Evolutionary conservation across 108 stramenopile genomes (phyloP).

Genomic region (Stephanodiscus triporus): DNA sequence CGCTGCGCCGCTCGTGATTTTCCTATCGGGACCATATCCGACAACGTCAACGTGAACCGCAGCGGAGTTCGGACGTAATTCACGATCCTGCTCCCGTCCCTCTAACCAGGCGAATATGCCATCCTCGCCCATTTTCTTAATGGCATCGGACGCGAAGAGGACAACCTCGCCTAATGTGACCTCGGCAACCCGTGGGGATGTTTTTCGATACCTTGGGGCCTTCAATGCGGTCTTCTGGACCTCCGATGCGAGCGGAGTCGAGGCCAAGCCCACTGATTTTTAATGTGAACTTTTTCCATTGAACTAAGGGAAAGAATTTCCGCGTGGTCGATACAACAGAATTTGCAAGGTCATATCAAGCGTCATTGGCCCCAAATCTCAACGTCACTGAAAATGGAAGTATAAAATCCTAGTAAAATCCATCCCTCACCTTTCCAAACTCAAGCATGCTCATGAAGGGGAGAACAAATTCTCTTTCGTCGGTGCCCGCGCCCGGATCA

Average conservation of each 20-base stretch:
- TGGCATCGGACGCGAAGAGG: slow-evolving; percentile 73
- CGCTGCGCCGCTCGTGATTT: slow-evolving; percentile 89
- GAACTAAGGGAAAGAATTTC: slow-evolving; percentile 20
- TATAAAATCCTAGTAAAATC: not conserved
- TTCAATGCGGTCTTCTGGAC: slow-evolving; percentile 86
- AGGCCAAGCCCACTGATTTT: slow-evolving; percentile 78
- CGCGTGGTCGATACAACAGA: too few species aligned
- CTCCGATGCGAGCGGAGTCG: slow-evolving; percentile 68
- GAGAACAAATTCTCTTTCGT: slow-evolving; percentile 81
- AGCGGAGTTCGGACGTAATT: slow-evolving; percentile 81
- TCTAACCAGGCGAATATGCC: slow-evolving; percentile 81
- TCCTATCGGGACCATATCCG: slow-evolving; percentile 79
- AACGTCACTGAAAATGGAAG: too few species aligned
- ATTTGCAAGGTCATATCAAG: too few species aligned
- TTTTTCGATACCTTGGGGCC: slow-evolving; percentile 75
- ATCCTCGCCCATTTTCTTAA: slow-evolving; percentile 67
- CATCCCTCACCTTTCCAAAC: slow-evolving; percentile 71
- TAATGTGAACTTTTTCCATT: slow-evolving; percentile 72
- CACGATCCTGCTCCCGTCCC: slow-evolving; percentile 88
- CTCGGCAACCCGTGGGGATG: slow-evolving; percentile 89
- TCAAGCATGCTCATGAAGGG: slow-evolving; percentile 75
- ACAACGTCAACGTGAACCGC: slow-evolving; percentile 74
- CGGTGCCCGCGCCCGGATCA: slow-evolving; percentile 61
- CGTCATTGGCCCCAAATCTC: too few species aligned
- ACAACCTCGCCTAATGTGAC: slow-evolving; percentile 90